These are phyloP conservation scores for Cavenderia fasciculata DNA, from an alignment of 78 protist genomes.

Conservation along the genomic window DNA sequence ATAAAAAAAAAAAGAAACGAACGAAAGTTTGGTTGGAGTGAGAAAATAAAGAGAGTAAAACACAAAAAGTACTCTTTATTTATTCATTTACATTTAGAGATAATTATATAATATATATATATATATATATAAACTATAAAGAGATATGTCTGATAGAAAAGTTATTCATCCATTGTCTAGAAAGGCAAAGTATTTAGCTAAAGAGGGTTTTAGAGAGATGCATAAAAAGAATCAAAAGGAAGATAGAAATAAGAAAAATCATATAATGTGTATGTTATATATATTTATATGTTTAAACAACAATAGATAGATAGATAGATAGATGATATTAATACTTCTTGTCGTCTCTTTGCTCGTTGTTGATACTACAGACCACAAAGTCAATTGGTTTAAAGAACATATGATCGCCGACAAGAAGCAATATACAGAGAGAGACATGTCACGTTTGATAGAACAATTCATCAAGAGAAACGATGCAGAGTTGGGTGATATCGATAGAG, in stretches of 20 bases:
- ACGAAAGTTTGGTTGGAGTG: no score
- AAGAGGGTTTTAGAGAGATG: slow-evolving; percentile 37
- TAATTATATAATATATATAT: neutral
- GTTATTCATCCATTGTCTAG: slow-evolving; percentile 68
- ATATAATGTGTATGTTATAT: slow-evolving; percentile 32
- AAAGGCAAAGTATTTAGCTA: slow-evolving; percentile 57
- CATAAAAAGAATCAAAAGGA: slow-evolving; percentile 3
- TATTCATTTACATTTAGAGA: no score
- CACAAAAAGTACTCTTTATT: no score
- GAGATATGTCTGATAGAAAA: slow-evolving; percentile 37
- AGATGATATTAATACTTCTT: no score
- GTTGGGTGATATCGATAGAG: neutral
- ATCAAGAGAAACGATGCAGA: neutral
- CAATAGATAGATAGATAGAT: no score
- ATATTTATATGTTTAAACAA: no score
- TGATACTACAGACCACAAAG: neutral
- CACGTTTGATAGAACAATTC: slow-evolving; percentile 31
- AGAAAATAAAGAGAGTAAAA: no score
- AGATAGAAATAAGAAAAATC: slow-evolving; percentile 25
- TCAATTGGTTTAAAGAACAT: neutral
- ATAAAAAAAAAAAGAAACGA: no score
- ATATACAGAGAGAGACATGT: slow-evolving; percentile 6
- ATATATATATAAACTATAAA: neutral
- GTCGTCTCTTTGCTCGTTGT: neutral
- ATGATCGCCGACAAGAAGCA: neutral